phyloP scores from a whole-genome alignment of 129 eudicot species.

The Helianthus annuus region HanXRQr2.0-SUNRISE NC_035435.2:136803060-136803559 shows the following conservation, averaged over 20 bases:
- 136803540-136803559: no score
- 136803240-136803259: constrained; percentile 89
- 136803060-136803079: constrained; percentile 96
- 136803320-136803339: constrained; percentile 87
- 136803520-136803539: no score
- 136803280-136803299: constrained; percentile 94
- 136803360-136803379: constrained; percentile 79
- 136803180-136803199: not conserved
- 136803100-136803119: constrained; percentile 95
- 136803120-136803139: constrained; percentile 84
- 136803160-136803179: constrained; percentile 53
- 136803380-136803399: constrained; percentile 69
- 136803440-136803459: no score
- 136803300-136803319: constrained; percentile 92
- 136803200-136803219: not conserved
- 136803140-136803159: constrained; percentile 88
- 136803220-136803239: constrained; percentile 60
- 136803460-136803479: no score
- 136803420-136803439: not conserved
- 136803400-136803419: constrained; percentile 8
- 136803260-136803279: constrained; percentile 80
- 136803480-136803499: no score
- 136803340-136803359: constrained; percentile 98
- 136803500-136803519: no score
- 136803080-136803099: constrained; percentile 97